A percentile compares a stretch with the other conserved stretches of the same genome.
These are phyloP conservation scores for Alternaria dauci DNA, from an alignment of 2,329 filamentous ascomycete genomes.

Conservation along the genomic window DNA sequence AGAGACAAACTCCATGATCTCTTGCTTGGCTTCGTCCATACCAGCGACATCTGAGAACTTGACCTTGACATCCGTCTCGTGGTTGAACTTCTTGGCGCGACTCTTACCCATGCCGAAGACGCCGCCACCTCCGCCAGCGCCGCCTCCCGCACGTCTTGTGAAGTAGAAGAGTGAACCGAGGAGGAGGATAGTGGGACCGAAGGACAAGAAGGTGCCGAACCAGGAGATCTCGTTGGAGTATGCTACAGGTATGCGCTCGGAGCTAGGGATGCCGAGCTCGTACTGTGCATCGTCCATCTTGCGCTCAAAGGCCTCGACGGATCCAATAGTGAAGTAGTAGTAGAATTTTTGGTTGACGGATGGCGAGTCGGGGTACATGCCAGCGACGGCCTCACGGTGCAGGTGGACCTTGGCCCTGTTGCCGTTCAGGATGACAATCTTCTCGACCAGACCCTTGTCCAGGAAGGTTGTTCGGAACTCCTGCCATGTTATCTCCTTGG, in stretches of 20 bases:
- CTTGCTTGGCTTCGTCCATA: constrained; percentile 96
- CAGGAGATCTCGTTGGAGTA: constrained; percentile 81
- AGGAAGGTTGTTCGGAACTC: constrained; percentile 93
- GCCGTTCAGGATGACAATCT: constrained; percentile 81
- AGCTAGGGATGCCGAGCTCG: constrained; percentile 82
- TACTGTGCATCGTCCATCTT: constrained; percentile 87
- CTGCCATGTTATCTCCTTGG: constrained; percentile 93
- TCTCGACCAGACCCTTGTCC: constrained; percentile 95
- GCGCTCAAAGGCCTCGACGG: constrained; percentile 89
- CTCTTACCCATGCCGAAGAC: constrained; percentile 98
- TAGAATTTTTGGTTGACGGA: constrained; percentile 74
- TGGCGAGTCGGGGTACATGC: constrained; percentile 78
- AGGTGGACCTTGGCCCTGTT: constrained; percentile 81
- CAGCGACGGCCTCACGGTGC: constrained; percentile 75
- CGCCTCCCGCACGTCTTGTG: constrained; percentile 75
- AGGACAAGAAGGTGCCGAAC: constrained; percentile 76
- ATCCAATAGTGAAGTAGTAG: constrained; percentile 96
- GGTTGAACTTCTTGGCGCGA: constrained; percentile 95
- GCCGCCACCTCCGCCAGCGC: constrained; percentile 66
- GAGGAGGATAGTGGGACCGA: constrained; percentile 87
- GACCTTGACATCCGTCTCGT: constrained; percentile 94
- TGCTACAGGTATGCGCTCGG: constrained; percentile 91
- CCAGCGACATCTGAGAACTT: constrained; percentile 97
- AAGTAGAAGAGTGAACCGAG: constrained; percentile 84
- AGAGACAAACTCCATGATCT: constrained; percentile 99